These are phyloP conservation scores for Claviceps maximensis DNA, from an alignment of 2,329 filamentous ascomycete genomes.

Conservation along the genomic window DNA sequence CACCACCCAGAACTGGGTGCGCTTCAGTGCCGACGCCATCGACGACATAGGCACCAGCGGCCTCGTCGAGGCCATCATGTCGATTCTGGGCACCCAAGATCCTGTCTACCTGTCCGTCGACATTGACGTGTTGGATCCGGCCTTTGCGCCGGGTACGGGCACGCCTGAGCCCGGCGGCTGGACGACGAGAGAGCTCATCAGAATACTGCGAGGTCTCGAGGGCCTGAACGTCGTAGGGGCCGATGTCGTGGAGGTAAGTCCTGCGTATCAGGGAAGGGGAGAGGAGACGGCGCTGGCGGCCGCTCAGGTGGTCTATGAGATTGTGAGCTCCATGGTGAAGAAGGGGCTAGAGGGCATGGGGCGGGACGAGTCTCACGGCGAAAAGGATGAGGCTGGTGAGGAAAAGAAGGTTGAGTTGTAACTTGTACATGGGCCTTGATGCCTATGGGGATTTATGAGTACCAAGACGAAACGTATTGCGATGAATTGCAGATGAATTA, in stretches of 20 bases:
- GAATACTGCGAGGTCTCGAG: constrained; percentile 71
- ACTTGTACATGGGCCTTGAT: no score
- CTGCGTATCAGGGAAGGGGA: constrained; percentile 66
- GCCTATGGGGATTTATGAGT: no score
- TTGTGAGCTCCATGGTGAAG: constrained; percentile 66
- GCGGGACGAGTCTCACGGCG: constrained; percentile 19
- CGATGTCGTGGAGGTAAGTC: constrained; percentile 75
- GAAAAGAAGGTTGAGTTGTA: constrained; percentile 28
- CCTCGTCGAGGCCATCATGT: constrained; percentile 57
- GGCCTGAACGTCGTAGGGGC: constrained; percentile 74
- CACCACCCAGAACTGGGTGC: constrained; percentile 61
- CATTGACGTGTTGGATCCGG: constrained; percentile 75
- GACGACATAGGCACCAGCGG: constrained; percentile 66
- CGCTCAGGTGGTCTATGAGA: constrained; percentile 73
- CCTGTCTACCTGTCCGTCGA: constrained; percentile 72
- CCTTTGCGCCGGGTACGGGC: constrained; percentile 56
- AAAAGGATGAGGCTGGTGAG: not conserved
- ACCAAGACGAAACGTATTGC: no score
- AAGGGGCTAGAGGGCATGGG: constrained; percentile 27
- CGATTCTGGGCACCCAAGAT: constrained; percentile 57
- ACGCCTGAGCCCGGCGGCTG: constrained; percentile 86
- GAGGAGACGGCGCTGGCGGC: constrained; percentile 75
- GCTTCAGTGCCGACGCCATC: constrained; percentile 71
- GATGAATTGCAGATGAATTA: no score
- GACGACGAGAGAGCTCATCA: constrained; percentile 78